Evolutionary conservation across 164 flowering plant genomes (phyloP), one percentile per base, ranked within the genome.

Genomic region (Pachysandra terminalis): DNA sequence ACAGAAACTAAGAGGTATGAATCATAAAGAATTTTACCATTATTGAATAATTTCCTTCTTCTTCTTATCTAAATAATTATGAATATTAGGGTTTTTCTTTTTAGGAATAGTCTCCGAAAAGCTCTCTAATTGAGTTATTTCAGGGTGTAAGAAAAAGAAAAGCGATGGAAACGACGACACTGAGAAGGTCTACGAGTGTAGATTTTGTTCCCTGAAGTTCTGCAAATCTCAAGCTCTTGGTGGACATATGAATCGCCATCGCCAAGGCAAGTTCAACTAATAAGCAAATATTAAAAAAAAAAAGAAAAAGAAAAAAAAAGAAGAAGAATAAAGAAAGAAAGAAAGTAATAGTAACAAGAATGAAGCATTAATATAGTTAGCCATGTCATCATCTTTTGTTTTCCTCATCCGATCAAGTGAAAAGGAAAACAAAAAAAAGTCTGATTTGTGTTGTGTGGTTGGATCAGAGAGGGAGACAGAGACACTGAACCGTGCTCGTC

Each of bases 191-290:
- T 94, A 94, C 52, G 96, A 94, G 74, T 94, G 98, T 80, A 88
- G 98, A 83, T 94, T 94, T 81, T 94, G 98, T 68, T 91, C 98
- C 74, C 96, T 94, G 77, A 91, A 90, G 84, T 94, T 94, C 83
- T 91, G 96, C 87, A 94, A 94, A 79, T 94, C 98, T 79, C 97
- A 91, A 86, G 98, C 98, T 61, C 96, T 94, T 51, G 98, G 98
- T 19, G 98, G 98, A 41, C 98, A 94, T 86, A 94, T 94, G 98
- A 94, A 94, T 81, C 98, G 98, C 86, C 98, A 94, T 81, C 93
- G 98, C 78, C 98, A 91, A 90, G 98, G 98, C 74, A 87, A 75
- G 71, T 41, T 48, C 40, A 45, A 21, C 25, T 22, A 32, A 21
- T 22, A 1, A 45, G 26, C 7, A 26, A 27, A 16, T 1, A 4